Evolutionary conservation across 371 early-diverging fungal genomes (phyloP), one percentile per base, ranked within the genome.

Genomic region (Nematocida ironsii): DNA sequence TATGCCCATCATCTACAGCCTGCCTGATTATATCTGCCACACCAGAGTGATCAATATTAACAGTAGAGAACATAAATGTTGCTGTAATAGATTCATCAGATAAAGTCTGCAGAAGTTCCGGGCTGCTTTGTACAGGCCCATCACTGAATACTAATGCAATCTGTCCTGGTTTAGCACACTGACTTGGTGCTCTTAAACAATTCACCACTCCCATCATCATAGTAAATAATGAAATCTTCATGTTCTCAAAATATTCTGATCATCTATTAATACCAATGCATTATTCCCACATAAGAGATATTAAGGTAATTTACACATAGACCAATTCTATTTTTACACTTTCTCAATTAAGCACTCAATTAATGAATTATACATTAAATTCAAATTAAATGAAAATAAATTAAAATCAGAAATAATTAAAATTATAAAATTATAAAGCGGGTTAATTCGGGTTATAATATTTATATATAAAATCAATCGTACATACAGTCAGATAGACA

Each of bases 111-210:
- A 86, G 42, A 33, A 86, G 60, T 13, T 57, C 45, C 7, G 47
- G 64, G 3, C 84, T 86, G 54, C 83, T 44, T 45, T 73, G 73
- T 11, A 84, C 82, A 5, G 84, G 84, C 27, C 83, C 74, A 55
- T 86, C 87, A 62, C 83, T 84, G 76, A 87, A 85, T 23, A 84
- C 85, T 9, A 87, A 18, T 48, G 84, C 85, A 56, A 87, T 84
- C 20, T 66, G 42, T 16, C 87, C 87, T 27, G 82, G 55, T 0
- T 70, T 84, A 25, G 56, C 52, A 52, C 87, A 87, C 50, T 62
- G 52, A 33, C 72, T 73, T 27, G 84, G 86, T 3, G 76, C 76
- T 4, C 69, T 39, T 54, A 75, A 27, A 9, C 57, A 27, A 9
- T 54, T 27, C 27, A 39, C 69, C 16, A 11, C 39, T 54, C 56